phyloP scores from a whole-genome alignment of 2,329 filamentous ascomycete genomes.

The Chrysosphaeria jannelii region DNA sequence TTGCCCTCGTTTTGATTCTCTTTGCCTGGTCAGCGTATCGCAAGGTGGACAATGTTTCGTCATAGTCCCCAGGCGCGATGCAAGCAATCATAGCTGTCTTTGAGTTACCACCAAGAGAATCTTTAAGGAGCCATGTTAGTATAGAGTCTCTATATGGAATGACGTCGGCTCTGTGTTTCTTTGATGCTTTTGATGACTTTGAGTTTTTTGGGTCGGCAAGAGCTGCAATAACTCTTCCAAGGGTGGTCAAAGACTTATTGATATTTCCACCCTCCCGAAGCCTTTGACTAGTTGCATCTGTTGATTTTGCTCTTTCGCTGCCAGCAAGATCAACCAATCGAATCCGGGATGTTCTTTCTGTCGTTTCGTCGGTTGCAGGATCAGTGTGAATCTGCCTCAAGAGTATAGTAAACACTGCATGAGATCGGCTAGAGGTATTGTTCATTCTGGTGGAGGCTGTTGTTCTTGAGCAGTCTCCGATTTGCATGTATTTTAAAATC shows the following conservation, averaged over 20 bases:
- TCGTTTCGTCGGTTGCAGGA: constrained; percentile 89
- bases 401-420: constrained; percentile 94
- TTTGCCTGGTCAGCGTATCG: constrained; percentile 96
- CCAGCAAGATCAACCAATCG: constrained; percentile 83
- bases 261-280: constrained; percentile 91
- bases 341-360: constrained; percentile 79
- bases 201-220: constrained; percentile 42
- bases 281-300: constrained; percentile 73
- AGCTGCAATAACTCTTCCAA: constrained; percentile 85
- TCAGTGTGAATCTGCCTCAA: constrained; percentile 96
- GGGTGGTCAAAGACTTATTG: constrained; percentile 91
- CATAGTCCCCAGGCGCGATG: constrained; percentile 82
- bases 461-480: constrained; percentile 66
- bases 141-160: constrained; percentile 85
- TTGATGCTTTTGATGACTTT: constrained; percentile 22
- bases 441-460: constrained; percentile 97
- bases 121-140: constrained; percentile 65
- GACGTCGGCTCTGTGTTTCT: constrained; percentile 21
- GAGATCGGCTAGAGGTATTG: constrained; percentile 84
- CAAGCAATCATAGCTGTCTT: constrained; percentile 99
- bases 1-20: constrained; percentile 75
- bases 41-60: constrained; percentile 84
- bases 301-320: constrained; percentile 80
- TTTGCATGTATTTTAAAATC: constrained; percentile 70
- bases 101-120: constrained; percentile 82